Base-by-base conservation (phyloP, 177 flowering plant genomes). In the Vitis hybrid region DNA sequence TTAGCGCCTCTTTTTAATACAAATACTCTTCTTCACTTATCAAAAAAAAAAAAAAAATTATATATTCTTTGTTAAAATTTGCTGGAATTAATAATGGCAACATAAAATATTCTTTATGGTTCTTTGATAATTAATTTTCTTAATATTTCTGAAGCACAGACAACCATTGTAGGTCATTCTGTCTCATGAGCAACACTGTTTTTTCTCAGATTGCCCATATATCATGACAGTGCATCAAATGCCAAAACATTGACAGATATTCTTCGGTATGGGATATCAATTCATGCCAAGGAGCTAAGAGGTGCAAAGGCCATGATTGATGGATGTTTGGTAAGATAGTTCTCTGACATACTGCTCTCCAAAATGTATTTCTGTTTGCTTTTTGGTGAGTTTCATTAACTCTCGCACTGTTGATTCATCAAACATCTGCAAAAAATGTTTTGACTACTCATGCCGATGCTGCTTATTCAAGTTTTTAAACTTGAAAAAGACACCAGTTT, bases 251-350 rank as follows among this genome's bases (percentile, higher is more conserved):
- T 92, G 16, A 77, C 73, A 62, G 86, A 86, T 53, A 67, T 82
- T 69, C 84, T 94, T 62, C 82, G 66, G 51, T 69, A 72, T 68
- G 90, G 82, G 75, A 87, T 94, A 67, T 77, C 81, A 52, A 39
- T 51, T 68, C 89, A 77, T 81, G 87, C 85, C 45, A 80, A 78
- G 74, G 92, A 85, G 66, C 82, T 94, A 60, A 77, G 66, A 77
- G 78, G 71, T 66, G 92, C 95, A 68, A 86, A 78, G 77, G 92
- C 90, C 51, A 49, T 92, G 55, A 75, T 92, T 73, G 87, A 89
- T 82, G 97, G 95, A 62, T 81, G 79, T 56, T 75, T 91, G 95
- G 98, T 92, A 81, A 76, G 79, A 58, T 66, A 14, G 22, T 57
- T 6, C 9, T 67, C 56, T 64, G 66, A 4, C 55, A 49, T 33